phyloP scores from a whole-genome alignment of 2,329 filamentous ascomycete species.

The Claviceps monticola region DNA sequence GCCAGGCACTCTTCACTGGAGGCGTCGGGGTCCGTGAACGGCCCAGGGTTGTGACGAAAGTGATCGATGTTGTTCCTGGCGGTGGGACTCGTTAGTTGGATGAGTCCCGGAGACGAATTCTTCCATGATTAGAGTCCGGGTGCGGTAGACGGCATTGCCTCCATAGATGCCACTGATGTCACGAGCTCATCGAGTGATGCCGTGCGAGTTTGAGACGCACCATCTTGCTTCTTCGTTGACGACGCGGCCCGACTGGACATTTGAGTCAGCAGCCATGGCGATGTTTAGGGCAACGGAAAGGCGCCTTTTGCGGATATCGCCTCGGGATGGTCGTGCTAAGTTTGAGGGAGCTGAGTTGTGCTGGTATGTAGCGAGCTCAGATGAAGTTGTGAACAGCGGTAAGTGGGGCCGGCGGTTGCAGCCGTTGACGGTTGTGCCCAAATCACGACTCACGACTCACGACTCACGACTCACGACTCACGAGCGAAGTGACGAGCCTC shows the following conservation, averaged over 20 bases:
- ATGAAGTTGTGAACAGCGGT: background rate
- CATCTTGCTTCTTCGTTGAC: constrained; percentile 20
- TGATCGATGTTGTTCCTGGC: constrained; percentile 71
- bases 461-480: background rate
- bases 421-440: no score
- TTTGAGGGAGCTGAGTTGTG: background rate
- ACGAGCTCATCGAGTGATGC: background rate
- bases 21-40: constrained; percentile 59
- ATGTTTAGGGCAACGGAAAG: background rate
- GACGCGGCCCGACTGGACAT: constrained; percentile 3
- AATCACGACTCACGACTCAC: background rate
- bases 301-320: background rate
- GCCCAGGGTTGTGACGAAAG: constrained; percentile 62
- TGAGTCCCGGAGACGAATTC: background rate
- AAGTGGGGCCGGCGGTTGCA: background rate
- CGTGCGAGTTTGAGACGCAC: constrained; percentile 11
- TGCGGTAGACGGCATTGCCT: background rate
- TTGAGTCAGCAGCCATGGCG: constrained; percentile 15
- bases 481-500: background rate
- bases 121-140: background rate
- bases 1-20: constrained; percentile 37
- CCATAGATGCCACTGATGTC: background rate
- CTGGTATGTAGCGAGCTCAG: background rate
- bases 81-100: background rate
- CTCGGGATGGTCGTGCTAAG: background rate